Conservation (phyloP, 305 asterid genomes). For the Solanum hybrid region DNA sequence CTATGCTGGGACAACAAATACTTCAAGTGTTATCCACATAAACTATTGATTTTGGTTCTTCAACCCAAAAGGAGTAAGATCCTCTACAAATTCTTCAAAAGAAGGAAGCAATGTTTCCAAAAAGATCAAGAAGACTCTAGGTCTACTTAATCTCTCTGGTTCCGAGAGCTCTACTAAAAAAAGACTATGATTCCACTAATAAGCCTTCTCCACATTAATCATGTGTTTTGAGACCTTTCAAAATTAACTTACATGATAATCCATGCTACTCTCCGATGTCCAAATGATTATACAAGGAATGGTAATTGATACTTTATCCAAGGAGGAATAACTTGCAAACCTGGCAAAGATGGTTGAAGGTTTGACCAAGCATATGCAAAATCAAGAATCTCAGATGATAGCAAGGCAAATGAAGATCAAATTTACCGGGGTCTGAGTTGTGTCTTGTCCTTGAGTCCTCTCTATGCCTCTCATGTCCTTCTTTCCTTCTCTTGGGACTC, state of each 20-base stretch:
- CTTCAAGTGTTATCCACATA: not conserved
- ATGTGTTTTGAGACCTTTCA: not conserved
- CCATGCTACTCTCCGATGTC: not conserved
- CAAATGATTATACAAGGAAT: not conserved
- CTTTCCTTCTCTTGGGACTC: too few relatives aligned
- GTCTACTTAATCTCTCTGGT: not conserved
- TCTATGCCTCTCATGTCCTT: too few relatives aligned
- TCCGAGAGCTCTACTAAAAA: not conserved
- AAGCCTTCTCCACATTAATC: not conserved
- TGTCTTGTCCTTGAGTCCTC: too few relatives aligned
- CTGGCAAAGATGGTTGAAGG: not conserved
- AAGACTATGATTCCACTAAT: not conserved
- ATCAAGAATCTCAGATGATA: not conserved
- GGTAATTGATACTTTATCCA: not conserved
- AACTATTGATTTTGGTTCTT: not conserved
- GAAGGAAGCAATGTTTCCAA: not conserved
- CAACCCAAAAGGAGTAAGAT: not conserved
- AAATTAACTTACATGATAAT: not conserved
- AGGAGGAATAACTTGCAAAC: not conserved
- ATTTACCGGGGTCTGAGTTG: not conserved
- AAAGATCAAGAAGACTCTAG: not conserved
- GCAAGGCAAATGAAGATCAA: not conserved
- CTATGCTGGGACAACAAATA: not conserved
- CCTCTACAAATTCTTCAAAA: not conserved
- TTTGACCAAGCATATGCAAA: not conserved